Evolutionary conservation across 2,329 filamentous ascomycete genomes (phyloP), one percentile per base, ranked within the genome.

Genomic region (Xylaria digitata): DNA sequence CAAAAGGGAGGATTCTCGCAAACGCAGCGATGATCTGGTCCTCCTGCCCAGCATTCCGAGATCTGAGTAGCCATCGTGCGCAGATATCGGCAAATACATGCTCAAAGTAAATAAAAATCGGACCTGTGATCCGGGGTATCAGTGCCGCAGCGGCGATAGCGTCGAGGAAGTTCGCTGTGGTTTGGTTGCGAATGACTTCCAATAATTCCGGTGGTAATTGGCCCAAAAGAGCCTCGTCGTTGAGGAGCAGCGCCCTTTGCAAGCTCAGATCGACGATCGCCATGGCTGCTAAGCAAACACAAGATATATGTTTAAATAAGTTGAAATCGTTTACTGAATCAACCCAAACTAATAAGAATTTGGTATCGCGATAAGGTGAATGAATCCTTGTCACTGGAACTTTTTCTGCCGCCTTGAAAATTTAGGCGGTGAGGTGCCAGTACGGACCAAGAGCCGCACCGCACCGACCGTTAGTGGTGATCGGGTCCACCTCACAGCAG

Each of bases 51-150:
- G 78, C 75, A 48, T 77, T 79, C 32, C 79, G 78, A 32, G 81
- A 73, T 76, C 82, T 78, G 74, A 84, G 82, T 50, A 91, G 83
- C 93, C 93, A 97, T 82, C 91, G 85, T 68, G 93, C 91, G 79
- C 91, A 93, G 56, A 96, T 84, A 79, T 97, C 94, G 73, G 93
- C 88, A 74, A 96, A 92, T 46, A 94, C 81, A 68, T 86, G 82
- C 77, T 92, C 89, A 78, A 94, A 94, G 75, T 91, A 86, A 71
- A 87, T 83, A 75, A 96, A 94, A 76, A 97, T 82, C 63, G 83
- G 83, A 75, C 93, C 88, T 74, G 93, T 95, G 78, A 89, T 86
- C 80, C 84, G 82, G 73, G 92, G 85, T 74, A 88, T 84, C 75
- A 97, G 86, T 65, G 92, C 89, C 66, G 89, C 87, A 73, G 85